These are phyloP conservation scores for Ceriops decandra DNA, from an alignment of 345 rosid species.

Conservation along the genomic window DNA sequence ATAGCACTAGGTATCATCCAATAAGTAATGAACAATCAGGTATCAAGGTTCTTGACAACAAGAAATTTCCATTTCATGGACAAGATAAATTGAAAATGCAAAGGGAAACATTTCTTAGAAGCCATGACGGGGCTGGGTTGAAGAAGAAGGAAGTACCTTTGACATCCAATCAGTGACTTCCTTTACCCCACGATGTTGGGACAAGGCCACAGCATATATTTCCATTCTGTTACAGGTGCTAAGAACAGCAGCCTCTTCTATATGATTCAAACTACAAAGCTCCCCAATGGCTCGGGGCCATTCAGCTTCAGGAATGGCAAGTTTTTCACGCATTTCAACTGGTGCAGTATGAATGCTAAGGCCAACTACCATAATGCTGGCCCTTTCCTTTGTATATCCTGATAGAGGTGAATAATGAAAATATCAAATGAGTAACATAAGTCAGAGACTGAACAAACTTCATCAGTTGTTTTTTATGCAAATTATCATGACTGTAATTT, in stretches of 20 bases:
- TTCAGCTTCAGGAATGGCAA: conserved; percentile 54
- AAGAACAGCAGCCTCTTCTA: conserved; percentile 58
- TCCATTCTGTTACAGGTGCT: conserved; percentile 59
- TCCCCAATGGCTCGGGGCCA: conserved; percentile 62
- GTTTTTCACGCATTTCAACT: conserved; percentile 52
- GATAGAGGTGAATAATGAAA: conserved; percentile 1
- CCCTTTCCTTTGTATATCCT: conserved; percentile 53
- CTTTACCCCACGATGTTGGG: conserved; percentile 54
- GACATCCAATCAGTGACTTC: conserved; percentile 59
- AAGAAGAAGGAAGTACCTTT: conserved; percentile 43
- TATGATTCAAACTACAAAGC: conserved; percentile 80
- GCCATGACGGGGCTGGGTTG: neutral
- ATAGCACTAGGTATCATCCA: neutral
- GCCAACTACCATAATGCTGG: conserved; percentile 48
- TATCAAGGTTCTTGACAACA: too few species aligned
- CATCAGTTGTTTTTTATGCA: too few species aligned
- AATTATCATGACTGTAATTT: neutral
- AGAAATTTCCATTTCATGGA: neutral
- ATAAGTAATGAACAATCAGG: too few species aligned
- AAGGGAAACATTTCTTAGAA: conserved; percentile 1
- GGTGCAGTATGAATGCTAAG: conserved; percentile 46
- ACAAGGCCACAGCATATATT: conserved; percentile 48
- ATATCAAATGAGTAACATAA: neutral
- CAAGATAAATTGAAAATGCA: neutral
- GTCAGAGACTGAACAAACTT: neutral